Evolutionary conservation across 2,329 filamentous ascomycete species (phyloP), one percentile per base, ranked within the genome.

Genomic region (Colletotrichum salicis): DNA sequence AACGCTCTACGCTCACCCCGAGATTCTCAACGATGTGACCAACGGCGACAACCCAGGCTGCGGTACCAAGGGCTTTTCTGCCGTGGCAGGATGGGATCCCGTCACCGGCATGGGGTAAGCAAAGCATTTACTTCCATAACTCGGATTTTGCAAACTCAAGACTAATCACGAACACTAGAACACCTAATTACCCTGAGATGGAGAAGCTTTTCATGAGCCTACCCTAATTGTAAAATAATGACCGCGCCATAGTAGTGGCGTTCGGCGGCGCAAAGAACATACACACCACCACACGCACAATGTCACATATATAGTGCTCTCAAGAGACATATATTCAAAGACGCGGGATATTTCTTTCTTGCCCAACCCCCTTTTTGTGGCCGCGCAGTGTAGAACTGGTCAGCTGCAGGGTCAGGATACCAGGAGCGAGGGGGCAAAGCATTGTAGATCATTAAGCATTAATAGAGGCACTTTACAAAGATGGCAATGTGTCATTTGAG

Each of bases 41-140:
- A 71, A 67, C 1, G 79, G 79, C 2, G 71, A 70, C 5, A 81
- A 80, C 61, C 79, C 80, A 1, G 79, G 79, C 10, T 81, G 79
- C 35, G 75, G 76, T n/a, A 79, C 77, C 1, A 45, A 71, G 5
- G 80, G 80, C 0, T 81, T 80, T 58, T 73, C 73, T 2, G 79
- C 78, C 12, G 70, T 72, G 15, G 4, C 31, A n/a, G 70, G 70
- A 12, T 72, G 70, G 70, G 70, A 72, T 56, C 70, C 70, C 24
- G 56, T 70, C n/a, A 70, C 70, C 12, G 70, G 70, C 60, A 41
- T 72, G 67, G 70, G 70, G 70, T 71, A 37, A 68, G 64, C 52
- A 48, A 11, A 22, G 22, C 27, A 19, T 22, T 24, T 37, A 13
- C 5, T 27, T 13, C 35, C 13, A 35, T 3, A 10, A 29, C 15